A percentile compares a stretch with the other conserved stretches of the same genome.
These are phyloP conservation scores for Phytopythium litorale DNA, from an alignment of 352 stramenopile species.

Conservation along the genomic window DNA sequence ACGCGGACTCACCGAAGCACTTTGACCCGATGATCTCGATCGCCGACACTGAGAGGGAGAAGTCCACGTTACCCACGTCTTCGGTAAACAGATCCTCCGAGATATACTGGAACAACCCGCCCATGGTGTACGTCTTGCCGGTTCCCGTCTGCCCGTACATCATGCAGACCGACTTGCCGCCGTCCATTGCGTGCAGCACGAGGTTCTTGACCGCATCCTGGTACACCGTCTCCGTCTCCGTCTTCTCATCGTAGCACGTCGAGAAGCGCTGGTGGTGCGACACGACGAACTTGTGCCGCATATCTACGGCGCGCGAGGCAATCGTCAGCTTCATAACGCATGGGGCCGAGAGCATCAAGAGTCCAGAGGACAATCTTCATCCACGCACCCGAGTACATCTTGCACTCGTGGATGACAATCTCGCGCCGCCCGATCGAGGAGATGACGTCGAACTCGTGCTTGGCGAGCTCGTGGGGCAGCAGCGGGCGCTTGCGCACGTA, in stretches of 20 bases:
- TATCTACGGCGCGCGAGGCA: conserved; percentile 34
- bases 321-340: no score
- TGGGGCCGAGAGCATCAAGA: background rate
- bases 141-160: conserved; percentile 76
- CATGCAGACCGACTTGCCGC: conserved; percentile 73
- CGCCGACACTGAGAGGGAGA: conserved; percentile 41
- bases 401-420: conserved; percentile 87
- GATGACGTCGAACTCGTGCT: conserved; percentile 89
- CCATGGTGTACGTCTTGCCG: conserved; percentile 86
- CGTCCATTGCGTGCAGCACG: conserved; percentile 59
- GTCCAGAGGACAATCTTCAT: background rate
- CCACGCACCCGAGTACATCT: conserved; percentile 74
- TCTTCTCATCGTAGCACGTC: conserved; percentile 69
- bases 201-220: conserved; percentile 56
- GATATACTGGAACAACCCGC: conserved; percentile 73
- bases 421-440: conserved; percentile 48
- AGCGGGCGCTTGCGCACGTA: conserved; percentile 88
- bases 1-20: conserved; percentile 36
- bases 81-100: conserved; percentile 64
- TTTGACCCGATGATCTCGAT: conserved; percentile 67
- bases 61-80: conserved; percentile 42
- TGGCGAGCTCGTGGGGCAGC: conserved; percentile 77
- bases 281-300: conserved; percentile 86
- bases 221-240: conserved; percentile 78
- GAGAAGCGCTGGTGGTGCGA: conserved; percentile 72